Percentiles rank a stretch among this genome's conserved stretches.
Evolutionary conservation across 148 eudicot species (phyloP).

Genomic region (Rhododendron simsii): DNA sequence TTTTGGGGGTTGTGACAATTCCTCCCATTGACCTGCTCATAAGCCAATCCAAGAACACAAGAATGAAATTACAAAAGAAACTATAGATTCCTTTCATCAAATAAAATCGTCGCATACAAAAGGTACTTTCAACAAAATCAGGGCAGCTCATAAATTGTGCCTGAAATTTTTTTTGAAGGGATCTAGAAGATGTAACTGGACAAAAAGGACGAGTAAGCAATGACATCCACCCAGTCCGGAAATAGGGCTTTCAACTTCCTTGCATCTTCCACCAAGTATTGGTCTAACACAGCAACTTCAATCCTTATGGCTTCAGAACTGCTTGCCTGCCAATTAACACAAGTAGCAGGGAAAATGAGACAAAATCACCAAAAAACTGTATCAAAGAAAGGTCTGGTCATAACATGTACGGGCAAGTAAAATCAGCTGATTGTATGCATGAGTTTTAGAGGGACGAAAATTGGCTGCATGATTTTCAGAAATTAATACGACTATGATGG

Average conservation of each 20-base stretch:
- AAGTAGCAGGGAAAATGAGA: not conserved
- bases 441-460: not conserved
- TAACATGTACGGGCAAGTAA: not conserved
- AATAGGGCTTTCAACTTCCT: slow-evolving; percentile 59
- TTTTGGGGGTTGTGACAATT: not conserved
- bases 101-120: not conserved
- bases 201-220: slow-evolving; percentile 67
- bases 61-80: not conserved
- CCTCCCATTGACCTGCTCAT: not conserved
- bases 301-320: slow-evolving; percentile 63
- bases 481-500: not conserved
- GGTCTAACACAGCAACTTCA: slow-evolving; percentile 77
- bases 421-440: not conserved
- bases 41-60: not conserved
- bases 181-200: slow-evolving; percentile 68
- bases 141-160: not conserved
- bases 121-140: not conserved
- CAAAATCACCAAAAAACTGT: not conserved
- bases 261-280: slow-evolving; percentile 47
- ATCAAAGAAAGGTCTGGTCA: not conserved
- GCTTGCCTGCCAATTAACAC: slow-evolving; percentile 50
- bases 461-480: not conserved
- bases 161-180: not conserved
- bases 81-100: not conserved
- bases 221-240: slow-evolving; percentile 82